Base-by-base conservation (phyloP, 768 basidiomycete genomes). In the Artomyces pyxidatus region DNA sequence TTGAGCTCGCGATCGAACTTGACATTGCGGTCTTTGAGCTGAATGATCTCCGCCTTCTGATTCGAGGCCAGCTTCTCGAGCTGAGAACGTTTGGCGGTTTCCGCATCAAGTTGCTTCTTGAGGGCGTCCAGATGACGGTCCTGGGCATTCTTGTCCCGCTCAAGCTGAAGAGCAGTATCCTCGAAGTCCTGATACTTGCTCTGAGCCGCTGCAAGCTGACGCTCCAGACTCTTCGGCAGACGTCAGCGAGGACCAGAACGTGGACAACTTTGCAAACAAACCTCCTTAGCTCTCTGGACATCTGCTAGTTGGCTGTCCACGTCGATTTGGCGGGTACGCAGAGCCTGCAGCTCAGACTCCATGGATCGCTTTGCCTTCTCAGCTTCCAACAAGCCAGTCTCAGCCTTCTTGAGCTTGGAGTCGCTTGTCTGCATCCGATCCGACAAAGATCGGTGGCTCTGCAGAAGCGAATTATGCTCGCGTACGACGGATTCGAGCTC, bases 131-230 rank as follows among this genome's bases (percentile, higher is more conserved):
- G 61, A 56, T 92, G 85, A 4, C 85, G 77, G 42, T 81, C 76
- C 53, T 84, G 81, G 14, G 81, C 71, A 10, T 78, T 80, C 61
- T 88, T 80, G 49, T 93, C 92, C 26, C 88, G 76, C 64, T 97
- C 88, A 43, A 88, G 74, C 56, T 87, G 81, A 6, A 96, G 73
- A 1, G 89, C 77, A 0, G 84, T 77, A 60, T 98, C 95, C 65
- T 99, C 95, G 48, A 92, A 85, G 49, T 86, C 83, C 49, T 86
- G 80, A 51, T 84, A 85, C 58, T 89, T 89, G 29, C 76, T 72
- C 58, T 88, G 85, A 6, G 85, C 77, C 19, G 75, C 66, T 0
- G 71, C 63, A n/a, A 95, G 66, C 62, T 93, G 85, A 32, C 85
- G 82, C 55, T 94, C 89, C 42, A 90, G 68, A 37, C 69, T 73